These are phyloP conservation scores for Hanseniaspora sp. DNA, from an alignment of 1,139 yeast genomes.

Conservation along the genomic window DNA sequence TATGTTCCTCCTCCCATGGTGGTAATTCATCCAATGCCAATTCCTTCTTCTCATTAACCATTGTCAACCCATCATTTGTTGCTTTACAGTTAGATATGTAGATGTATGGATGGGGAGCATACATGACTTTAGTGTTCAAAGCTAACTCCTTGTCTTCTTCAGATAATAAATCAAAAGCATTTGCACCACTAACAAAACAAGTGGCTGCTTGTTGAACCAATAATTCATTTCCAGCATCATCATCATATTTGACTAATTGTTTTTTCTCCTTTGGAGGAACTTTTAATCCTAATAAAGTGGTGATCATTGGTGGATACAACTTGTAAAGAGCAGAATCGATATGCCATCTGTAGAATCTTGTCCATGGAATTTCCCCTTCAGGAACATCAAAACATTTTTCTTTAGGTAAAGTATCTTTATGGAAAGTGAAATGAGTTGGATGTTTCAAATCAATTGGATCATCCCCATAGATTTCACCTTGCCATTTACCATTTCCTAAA, in stretches of 20 bases:
- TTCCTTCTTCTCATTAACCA: constrained; percentile 72
- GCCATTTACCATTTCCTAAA: constrained; percentile 69
- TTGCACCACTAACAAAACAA: constrained; percentile 71
- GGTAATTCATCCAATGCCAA: constrained; percentile 56
- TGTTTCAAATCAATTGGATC: constrained; percentile 61
- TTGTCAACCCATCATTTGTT: constrained; percentile 72
- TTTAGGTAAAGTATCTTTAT: constrained; percentile 51
- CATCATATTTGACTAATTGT: constrained; percentile 42
- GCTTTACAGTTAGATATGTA: constrained; percentile 72
- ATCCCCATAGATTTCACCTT: constrained; percentile 57
- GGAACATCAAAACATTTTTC: constrained; percentile 41
- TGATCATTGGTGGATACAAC: constrained; percentile 72
- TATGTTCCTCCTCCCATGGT: constrained; percentile 64
- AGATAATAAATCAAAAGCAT: constrained; percentile 55
- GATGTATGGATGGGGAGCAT: constrained; percentile 87
- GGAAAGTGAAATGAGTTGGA: constrained; percentile 74
- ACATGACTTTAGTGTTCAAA: constrained; percentile 62
- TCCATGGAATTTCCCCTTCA: constrained; percentile 25
- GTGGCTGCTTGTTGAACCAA: constrained; percentile 75
- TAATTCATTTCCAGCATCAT: constrained; percentile 37
- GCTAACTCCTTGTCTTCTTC: constrained; percentile 65
- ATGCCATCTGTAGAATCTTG: constrained; percentile 87
- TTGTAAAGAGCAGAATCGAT: constrained; percentile 81
- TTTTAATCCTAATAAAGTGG: constrained; percentile 69
- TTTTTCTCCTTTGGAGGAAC: constrained; percentile 45